Evolutionary conservation across 352 stramenopile species (phyloP).

Genomic region (Globisporangium paddicum): DNA sequence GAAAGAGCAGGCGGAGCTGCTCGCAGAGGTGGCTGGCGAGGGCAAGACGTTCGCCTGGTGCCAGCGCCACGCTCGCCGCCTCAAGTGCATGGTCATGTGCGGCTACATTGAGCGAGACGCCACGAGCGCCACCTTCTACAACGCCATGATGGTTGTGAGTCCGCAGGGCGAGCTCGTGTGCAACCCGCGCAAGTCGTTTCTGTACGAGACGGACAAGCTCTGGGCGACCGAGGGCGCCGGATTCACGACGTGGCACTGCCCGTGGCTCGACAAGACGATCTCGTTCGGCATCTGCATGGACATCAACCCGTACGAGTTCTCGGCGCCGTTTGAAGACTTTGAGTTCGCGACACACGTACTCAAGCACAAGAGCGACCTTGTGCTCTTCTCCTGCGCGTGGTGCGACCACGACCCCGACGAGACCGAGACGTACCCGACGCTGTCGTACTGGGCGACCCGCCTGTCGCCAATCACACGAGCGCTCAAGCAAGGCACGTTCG

Average conservation of each 20-base stretch:
- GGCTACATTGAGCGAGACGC: conserved; percentile 56
- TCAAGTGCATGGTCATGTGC: conserved; percentile 65
- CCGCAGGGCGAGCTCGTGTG: conserved; percentile 58
- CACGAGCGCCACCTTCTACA: conserved; percentile 35
- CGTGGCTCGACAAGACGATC: conserved; percentile 72
- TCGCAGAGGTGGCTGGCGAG: conserved; percentile 54
- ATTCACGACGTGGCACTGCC: conserved; percentile 68
- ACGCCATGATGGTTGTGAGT: conserved; percentile 79
- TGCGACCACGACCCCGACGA: conserved; percentile 67
- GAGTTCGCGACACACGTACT: conserved; percentile 66
- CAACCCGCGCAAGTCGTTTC: conserved; percentile 76
- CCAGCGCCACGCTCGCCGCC: conserved; percentile 44
- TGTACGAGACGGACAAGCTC: conserved; percentile 82
- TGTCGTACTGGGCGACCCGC: conserved; percentile 73
- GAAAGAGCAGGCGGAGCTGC: conserved; percentile 40
- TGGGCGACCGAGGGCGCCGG: conserved; percentile 63
- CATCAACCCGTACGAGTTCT: conserved; percentile 85
- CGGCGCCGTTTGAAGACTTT: conserved; percentile 52
- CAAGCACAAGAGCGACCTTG: conserved; percentile 48
- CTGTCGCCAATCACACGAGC: conserved; percentile 51
- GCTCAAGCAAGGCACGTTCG: conserved; percentile 27
- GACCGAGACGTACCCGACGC: conserved; percentile 33
- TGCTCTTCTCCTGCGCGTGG: conserved; percentile 83
- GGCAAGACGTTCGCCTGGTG: conserved; percentile 70
- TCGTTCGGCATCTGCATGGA: conserved; percentile 90